Percentiles rank a stretch among this genome's conserved stretches.
Conservation (phyloP, 805 yeast species). For the Naumovozyma castellii region DNA sequence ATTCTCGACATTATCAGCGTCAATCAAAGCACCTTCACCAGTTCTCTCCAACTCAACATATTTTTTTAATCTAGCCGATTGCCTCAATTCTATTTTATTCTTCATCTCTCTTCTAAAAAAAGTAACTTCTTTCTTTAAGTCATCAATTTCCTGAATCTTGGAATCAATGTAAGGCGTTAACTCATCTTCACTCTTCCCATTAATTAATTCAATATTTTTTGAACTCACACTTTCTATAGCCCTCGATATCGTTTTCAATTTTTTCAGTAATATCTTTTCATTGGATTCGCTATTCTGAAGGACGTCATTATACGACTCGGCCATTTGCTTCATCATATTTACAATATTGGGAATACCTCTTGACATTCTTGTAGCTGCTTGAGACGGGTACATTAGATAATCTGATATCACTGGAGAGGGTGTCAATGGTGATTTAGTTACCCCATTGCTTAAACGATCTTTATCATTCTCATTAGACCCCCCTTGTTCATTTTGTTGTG, state of each 20-base stretch:
- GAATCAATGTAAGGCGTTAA: conserved; percentile 38
- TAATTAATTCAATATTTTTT: conserved; percentile 33
- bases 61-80: conserved; percentile 14
- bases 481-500: conserved; percentile 1
- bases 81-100: conserved; percentile 26
- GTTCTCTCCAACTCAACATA: conserved; percentile 2
- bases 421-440: background rate
- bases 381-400: conserved; percentile 25
- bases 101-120: conserved; percentile 17
- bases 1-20: conserved; percentile 6
- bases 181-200: conserved; percentile 66
- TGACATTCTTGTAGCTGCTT: conserved; percentile 25
- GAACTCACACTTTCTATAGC: conserved; percentile 16
- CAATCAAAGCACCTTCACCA: too few relatives aligned
- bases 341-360: conserved; percentile 24
- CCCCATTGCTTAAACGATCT: background rate
- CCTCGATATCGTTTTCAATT: conserved; percentile 15
- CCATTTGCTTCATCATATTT: conserved; percentile 31
- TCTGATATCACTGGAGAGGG: conserved; percentile 8
- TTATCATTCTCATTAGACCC: background rate
- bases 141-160: conserved; percentile 7
- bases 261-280: conserved; percentile 27
- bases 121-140: conserved; percentile 7
- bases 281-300: conserved; percentile 38
- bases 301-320: conserved; percentile 46